A percentile compares a stretch with the other conserved stretches of the same genome.
Evolutionary conservation across 768 basidiomycete genomes (phyloP).

Genomic region (Cyclocybe cylindracea): DNA sequence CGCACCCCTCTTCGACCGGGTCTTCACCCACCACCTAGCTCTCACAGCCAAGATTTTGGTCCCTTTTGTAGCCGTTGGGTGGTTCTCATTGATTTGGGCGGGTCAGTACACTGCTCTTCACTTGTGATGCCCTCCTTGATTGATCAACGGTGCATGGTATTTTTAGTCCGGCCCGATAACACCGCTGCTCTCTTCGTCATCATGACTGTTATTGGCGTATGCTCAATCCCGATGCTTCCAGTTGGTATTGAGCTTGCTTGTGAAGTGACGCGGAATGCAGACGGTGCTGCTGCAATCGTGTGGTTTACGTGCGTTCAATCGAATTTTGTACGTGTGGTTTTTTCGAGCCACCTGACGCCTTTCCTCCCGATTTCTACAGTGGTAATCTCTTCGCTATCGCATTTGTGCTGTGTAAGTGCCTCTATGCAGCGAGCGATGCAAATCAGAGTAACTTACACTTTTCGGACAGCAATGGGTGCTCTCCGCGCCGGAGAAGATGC

Average conservation of each 20-base stretch:
- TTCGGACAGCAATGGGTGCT: conserved; percentile 56
- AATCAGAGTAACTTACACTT: neutral
- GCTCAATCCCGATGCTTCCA: conserved; percentile 71
- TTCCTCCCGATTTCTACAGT: conserved; percentile 29
- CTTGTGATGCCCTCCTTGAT: neutral
- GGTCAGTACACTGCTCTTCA: conserved; percentile 39
- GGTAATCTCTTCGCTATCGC: conserved; percentile 67
- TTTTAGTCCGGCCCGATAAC: conserved; percentile 64
- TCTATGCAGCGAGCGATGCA: too few species aligned
- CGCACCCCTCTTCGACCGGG: conserved; percentile 78
- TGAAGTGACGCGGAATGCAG: conserved; percentile 79
- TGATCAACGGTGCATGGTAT: neutral
- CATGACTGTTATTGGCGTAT: conserved; percentile 67
- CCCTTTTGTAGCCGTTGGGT: conserved; percentile 60
- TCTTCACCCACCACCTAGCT: conserved; percentile 75
- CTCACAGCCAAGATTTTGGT: conserved; percentile 58
- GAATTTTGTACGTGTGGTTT: neutral
- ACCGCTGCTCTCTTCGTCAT: conserved; percentile 61
- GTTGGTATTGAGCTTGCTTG: conserved; percentile 76
- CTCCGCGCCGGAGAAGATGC: conserved; percentile 63
- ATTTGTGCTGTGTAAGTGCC: conserved; percentile 57
- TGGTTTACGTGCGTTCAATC: conserved; percentile 65
- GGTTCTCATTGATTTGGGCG: conserved; percentile 83
- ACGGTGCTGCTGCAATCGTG: conserved; percentile 71
- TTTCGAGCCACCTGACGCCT: conserved; percentile 2